Percentiles rank a stretch among this genome's conserved stretches.
Conservation (phyloP, 495 filamentous ascomycete genomes). For the Darksidea phi region DNA sequence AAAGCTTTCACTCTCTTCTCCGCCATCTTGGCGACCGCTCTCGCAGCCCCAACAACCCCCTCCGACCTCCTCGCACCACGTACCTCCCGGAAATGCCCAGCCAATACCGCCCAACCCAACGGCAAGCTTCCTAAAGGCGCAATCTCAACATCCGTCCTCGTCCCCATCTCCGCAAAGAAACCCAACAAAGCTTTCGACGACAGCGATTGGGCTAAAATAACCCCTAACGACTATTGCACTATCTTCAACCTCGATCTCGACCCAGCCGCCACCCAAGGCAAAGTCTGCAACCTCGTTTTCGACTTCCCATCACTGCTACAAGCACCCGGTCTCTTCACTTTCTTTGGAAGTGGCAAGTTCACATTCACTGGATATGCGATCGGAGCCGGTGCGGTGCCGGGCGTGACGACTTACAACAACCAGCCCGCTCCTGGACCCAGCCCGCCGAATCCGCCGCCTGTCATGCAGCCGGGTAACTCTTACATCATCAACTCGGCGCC, state of each 20-base stretch:
- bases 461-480: conserved; percentile 23
- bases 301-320: conserved; percentile 23
- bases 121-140: conserved; percentile 23
- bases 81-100: conserved; percentile 11
- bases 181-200: conserved; percentile 23
- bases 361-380: conserved; percentile 49
- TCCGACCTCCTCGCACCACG: background rate
- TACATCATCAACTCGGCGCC: conserved; percentile 28
- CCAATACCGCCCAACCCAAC: conserved; percentile 20
- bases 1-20: conserved; percentile 1
- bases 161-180: conserved; percentile 24
- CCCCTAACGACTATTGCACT: conserved; percentile 31
- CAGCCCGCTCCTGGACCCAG: conserved; percentile 25
- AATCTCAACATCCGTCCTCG: conserved; percentile 24
- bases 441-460: conserved; percentile 24
- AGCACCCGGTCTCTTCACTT: conserved; percentile 61
- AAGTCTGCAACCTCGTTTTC: conserved; percentile 32
- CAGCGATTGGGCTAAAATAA: conserved; percentile 11
- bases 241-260: conserved; percentile 36
- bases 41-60: conserved; percentile 1
- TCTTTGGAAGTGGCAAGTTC: conserved; percentile 61
- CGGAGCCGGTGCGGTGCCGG: conserved; percentile 14
- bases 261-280: conserved; percentile 23
- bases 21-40: background rate
- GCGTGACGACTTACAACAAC: conserved; percentile 21